Evolutionary conservation across 2,329 filamentous ascomycete species (phyloP), one percentile per base, ranked within the genome.

Genomic region (Uncinocarpus reesii): DNA sequence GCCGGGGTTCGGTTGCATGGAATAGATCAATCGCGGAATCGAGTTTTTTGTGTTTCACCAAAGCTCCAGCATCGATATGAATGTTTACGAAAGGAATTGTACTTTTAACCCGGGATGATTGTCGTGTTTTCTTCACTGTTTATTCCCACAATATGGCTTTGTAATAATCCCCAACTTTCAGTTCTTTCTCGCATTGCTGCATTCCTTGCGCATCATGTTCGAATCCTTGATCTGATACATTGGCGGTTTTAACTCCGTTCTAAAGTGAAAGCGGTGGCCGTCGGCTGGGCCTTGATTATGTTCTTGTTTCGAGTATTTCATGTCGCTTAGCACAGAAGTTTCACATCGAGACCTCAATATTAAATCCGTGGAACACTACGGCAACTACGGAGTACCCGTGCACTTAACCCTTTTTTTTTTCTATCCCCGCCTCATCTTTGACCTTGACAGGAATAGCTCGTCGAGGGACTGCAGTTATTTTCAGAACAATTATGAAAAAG

Each of bases 11-110:
- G 26, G 36, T 24, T 11, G 28, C 20, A 47, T 41, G 26, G n/a
- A 47, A 41, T 41, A 40, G 28, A 47, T 41, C 18, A 41, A 32
- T 23, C 35, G 26, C 28, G 44, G 28, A 41, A 40, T 23, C 35
- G 36, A 24, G n/a, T n/a, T 34, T 32, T 36, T 11, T 28, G 32
- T 38, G 42, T 20, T 31, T 5, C 20, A 2, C 31, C 7, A 11
- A 13, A 28, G 35, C 13, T 15, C n/a, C 7, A 4, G 24, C 29
- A n/a, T 35, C 26, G 16, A 31, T 16, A 47, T 41, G 43, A 38
- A 20, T 34, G 28, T 16, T 32, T 28, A 41, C 15, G 16, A 34
- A 41, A 13, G 20, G 26, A 7, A 16, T 31, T 34, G 45, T 32
- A 35, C 21, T 40, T 40, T n/a, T 37, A 38, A 8, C 20, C 36